Conservation (phyloP, 2,329 filamentous ascomycete genomes). For the Fusarium nematophilum region DNA sequence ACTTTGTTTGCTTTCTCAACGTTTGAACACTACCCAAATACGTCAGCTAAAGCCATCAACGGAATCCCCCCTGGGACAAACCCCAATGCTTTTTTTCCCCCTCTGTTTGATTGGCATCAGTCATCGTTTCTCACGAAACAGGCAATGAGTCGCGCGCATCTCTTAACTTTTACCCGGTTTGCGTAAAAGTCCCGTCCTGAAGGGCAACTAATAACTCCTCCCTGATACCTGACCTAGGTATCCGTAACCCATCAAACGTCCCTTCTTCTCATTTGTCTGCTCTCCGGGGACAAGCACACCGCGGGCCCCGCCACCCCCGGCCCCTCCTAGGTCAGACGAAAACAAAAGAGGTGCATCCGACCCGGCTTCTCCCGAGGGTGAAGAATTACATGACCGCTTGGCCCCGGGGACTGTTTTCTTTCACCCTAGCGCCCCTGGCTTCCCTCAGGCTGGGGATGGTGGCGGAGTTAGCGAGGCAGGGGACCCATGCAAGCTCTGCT, state of each 20-base stretch:
- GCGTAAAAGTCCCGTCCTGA: background rate
- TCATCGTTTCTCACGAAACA: slow-evolving; percentile 17
- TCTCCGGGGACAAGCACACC: slow-evolving; percentile 2
- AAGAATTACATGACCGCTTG: too few species aligned
- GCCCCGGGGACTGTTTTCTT: too few species aligned
- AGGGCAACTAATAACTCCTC: slow-evolving; percentile 12
- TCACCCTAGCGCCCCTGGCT: too few species aligned
- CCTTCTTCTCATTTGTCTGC: slow-evolving; percentile 26
- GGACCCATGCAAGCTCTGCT: too few species aligned
- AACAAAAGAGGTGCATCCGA: slow-evolving; percentile 36
- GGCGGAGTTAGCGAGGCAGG: slow-evolving; percentile 34
- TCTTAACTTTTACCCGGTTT: slow-evolving; percentile 4
- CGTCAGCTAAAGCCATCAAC: background rate
- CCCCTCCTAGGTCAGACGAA: slow-evolving; percentile 39
- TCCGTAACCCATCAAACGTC: background rate
- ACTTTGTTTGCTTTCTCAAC: slow-evolving; percentile 28
- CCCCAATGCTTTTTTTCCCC: slow-evolving; percentile 1
- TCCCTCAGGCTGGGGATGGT: too few species aligned
- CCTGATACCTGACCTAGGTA: slow-evolving; percentile 17
- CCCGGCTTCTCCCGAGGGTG: slow-evolving; percentile 34
- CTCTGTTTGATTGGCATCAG: slow-evolving; percentile 25
- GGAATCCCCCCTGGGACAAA: background rate
- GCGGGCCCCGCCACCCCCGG: slow-evolving; percentile 29
- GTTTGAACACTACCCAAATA: slow-evolving; percentile 7
- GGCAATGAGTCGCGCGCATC: slow-evolving; percentile 24